These are phyloP conservation scores for Hyaloscypha hepaticicola DNA, from an alignment of 495 filamentous ascomycete genomes.

Conservation along the genomic window DNA sequence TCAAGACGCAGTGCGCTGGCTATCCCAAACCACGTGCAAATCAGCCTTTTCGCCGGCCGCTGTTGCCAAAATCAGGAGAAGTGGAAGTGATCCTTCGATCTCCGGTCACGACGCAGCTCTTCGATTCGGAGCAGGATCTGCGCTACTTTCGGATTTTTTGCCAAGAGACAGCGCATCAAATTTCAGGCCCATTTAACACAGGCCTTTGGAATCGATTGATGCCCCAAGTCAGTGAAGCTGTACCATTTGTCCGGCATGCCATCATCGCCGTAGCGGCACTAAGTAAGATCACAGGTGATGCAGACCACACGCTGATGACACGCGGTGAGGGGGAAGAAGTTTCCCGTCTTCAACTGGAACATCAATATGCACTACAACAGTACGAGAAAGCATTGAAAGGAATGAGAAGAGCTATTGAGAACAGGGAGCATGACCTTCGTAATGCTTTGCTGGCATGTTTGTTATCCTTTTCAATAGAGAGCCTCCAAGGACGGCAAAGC, in stretches of 20 bases:
- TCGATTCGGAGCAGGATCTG: constrained; percentile 41
- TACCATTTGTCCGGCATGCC: constrained; percentile 59
- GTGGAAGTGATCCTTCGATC: neutral
- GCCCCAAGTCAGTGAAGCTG: constrained; percentile 54
- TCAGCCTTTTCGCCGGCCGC: neutral
- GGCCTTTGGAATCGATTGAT: constrained; percentile 58
- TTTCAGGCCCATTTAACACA: constrained; percentile 58
- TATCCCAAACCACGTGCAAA: neutral
- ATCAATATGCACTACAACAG: constrained; percentile 6
- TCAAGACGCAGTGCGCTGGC: constrained; percentile 9
- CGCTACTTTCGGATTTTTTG: constrained; percentile 57
- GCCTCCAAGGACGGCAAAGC: neutral
- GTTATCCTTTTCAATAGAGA: constrained; percentile 15
- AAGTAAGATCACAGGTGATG: constrained; percentile 44
- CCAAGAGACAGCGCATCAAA: constrained; percentile 49
- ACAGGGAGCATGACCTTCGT: neutral
- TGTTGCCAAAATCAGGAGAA: neutral
- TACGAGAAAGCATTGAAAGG: constrained; percentile 16
- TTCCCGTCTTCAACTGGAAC: neutral
- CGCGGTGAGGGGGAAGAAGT: neutral
- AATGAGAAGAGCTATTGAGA: neutral
- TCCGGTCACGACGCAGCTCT: neutral
- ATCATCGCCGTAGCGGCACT: constrained; percentile 60
- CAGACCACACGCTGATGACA: neutral
- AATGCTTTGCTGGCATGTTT: constrained; percentile 11